Evolutionary conservation across 768 basidiomycete genomes (phyloP), one percentile per base, ranked within the genome.

Genomic region (Leccinum subgranulosum): DNA sequence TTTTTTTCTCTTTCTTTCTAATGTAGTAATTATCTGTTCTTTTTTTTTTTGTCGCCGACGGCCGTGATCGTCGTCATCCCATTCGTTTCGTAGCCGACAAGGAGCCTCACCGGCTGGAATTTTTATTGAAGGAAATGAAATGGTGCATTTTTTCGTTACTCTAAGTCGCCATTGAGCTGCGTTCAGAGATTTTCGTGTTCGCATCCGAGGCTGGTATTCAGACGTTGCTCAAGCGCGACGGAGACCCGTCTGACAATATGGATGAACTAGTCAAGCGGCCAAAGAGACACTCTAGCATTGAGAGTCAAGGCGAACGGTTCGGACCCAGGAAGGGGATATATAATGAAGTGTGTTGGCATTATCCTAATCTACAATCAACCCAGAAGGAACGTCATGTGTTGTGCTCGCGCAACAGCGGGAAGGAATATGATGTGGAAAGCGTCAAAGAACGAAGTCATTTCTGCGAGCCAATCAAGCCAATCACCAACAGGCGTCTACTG

Each of bases 401-500:
- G 49, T 19, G 19, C 58, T 54, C 12, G 51, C 33, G 39, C 36
- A 21, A 14, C 36, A 21, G 33, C 19, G 50, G 11, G 12, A 23
- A 21, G 17, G 51, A 52, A 47, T 54, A 29, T 43, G 27, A 43
- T 43, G 3, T 31, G 11, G n/a, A 43, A 28, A 19, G 29, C 14
- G 33, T 41, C 23, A 21, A 19, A 36, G 31, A 23, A 53, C 14
- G 55, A n/a, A 27, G 34, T 59, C 54, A 72, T 23, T 60, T 62
- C 53, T 68, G 68, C 12, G 68, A 66, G 21, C 68, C 79, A 49
- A 75, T 68, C 53, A 70, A 53, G 25, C 77, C 74, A 27, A 86
- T 70, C 34, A 87, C 73, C 57, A 76, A 71, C 50, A 88, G 69
- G 19, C 87, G 83, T 49, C 80, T 77, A 23, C 78, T 70, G 51